Base-by-base conservation (phyloP, 2,329 filamentous ascomycete species). In the Drechmeria coniospora region DNA sequence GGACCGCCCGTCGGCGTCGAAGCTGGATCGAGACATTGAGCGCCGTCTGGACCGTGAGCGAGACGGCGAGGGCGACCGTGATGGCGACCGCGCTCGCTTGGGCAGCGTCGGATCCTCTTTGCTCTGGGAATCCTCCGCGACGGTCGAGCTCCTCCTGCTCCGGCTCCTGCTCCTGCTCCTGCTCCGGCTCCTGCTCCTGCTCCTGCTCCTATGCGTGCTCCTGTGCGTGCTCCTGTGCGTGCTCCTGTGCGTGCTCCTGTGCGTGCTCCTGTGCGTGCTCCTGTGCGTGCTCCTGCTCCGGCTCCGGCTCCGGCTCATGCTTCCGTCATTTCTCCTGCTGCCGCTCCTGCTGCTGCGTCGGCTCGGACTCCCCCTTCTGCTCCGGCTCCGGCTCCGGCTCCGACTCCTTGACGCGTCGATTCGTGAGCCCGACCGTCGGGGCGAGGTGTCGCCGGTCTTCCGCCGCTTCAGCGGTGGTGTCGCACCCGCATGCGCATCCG, bases 1-100 rank as follows among this genome's bases (percentile, higher is more conserved):
- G 14, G 54, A 57, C 26, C 50, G 46, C 20, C 54, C 56, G 25
- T 41, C 50, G 11, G 55, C 55, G 26, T 37, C 44, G 3, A 51
- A 56, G 25, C 40, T 45, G 4, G 50, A 52, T 8, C 42, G 43
- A 6, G 50, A 53, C 30, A 46, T 40, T 16, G 50, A 47, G 15
- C 45, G 42, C 11, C 16, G 32, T 7, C 42, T 42, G 7, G 53
- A 53, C 12, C 45, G 43, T 16, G 39, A 41, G 10, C 44, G 41
- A 6, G 33, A 36, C 16, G 16, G 14, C 4, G 31, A 30, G 9
- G 11, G 31, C 4, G 30, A 27, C 5, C 20, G 26, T 8, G 26
- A 27, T 9, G 20, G 26, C 26, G 23, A 25, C 15, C 15, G 15
- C n/a, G 15, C 19, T 19, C 26, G 26, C 6, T 27, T 20, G 19